Evolutionary conservation across 2,329 filamentous ascomycete genomes (phyloP), one percentile per base, ranked within the genome.

Genomic region (Colletotrichum salicis): DNA sequence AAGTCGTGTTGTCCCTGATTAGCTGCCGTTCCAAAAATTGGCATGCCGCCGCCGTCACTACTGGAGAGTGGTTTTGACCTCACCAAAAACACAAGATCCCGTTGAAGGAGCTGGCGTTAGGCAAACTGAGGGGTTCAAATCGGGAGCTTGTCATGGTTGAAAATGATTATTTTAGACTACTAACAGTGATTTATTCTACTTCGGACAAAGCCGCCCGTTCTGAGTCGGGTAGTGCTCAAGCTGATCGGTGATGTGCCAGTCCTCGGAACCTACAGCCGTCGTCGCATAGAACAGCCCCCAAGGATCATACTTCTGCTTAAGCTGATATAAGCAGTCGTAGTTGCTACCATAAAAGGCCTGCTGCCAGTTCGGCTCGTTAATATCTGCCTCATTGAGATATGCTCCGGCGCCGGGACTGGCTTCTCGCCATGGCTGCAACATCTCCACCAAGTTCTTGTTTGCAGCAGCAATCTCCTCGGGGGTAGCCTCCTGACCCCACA

Each of bases 301-400:
- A n/a, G 81, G 80, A 15, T 83, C 81, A 24, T 79, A 71, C 70
- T 78, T 73, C 72, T 80, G 77, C 77, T 83, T 83, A 1, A 83
- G 68, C 56, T 75, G 35, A 41, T 81, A 81, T 10, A 83, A 64
- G 33, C 77, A 75, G 37, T 76, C 72, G 45, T 83, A 83, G 52
- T 81, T 80, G 3, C 75, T 76, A 4, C 82, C 81, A 74, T 80
- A 83, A 54, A 80, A 83, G 0, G 80, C 79, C 59, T 78, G 76
- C 37, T 82, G 80, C 55, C 81, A 83, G 64, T 78, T 75, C 1
- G 78, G 78, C 61, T 83, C 81, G 68, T 80, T 79, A 11, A 80
- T 77, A 60, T 83, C 79, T 0, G 80, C 79, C 66, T 83, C 80
- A 27, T 76, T 76, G 24, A 78, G 64, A 10, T 80, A 80, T 1